Evolutionary conservation across 306 rosid species (phyloP).

Genomic region (Arachis hypogaea): DNA sequence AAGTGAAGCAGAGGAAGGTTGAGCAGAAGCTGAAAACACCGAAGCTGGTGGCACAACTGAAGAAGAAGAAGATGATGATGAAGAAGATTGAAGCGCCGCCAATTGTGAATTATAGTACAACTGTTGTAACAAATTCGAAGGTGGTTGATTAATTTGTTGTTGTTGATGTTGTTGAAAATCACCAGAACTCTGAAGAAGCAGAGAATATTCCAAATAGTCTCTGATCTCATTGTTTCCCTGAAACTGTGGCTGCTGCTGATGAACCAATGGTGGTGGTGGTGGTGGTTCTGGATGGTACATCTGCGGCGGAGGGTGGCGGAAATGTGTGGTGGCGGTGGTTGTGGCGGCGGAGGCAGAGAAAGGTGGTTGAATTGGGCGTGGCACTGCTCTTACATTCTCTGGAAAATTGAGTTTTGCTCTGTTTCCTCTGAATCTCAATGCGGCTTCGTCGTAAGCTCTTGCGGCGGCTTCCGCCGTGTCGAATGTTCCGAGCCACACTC

Average conservation of each 20-base stretch:
- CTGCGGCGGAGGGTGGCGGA: background rate
- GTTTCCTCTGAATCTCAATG: slow-evolving; percentile 88
- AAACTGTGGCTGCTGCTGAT: slow-evolving; percentile 23
- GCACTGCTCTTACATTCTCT: slow-evolving; percentile 65
- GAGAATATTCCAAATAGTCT: slow-evolving; percentile 75
- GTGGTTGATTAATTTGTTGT: slow-evolving; percentile 27
- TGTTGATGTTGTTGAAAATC: slow-evolving; percentile 52
- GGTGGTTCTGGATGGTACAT: background rate
- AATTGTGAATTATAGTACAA: slow-evolving; percentile 62
- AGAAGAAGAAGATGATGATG: slow-evolving; percentile 43
- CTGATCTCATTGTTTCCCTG: slow-evolving; percentile 48
- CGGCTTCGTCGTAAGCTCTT: slow-evolving; percentile 92
- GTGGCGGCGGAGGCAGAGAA: slow-evolving; percentile 1
- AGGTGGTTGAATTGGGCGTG: slow-evolving; percentile 38
- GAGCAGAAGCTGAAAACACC: slow-evolving; percentile 38
- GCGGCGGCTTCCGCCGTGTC: slow-evolving; percentile 98
- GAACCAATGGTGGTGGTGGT: slow-evolving; percentile 30
- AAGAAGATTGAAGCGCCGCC: slow-evolving; percentile 54
- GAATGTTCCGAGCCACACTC: slow-evolving; percentile 98
- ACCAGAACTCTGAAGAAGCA: slow-evolving; percentile 67
- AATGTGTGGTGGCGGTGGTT: slow-evolving; percentile 29
- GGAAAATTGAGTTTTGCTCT: slow-evolving; percentile 96
- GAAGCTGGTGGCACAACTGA: slow-evolving; percentile 40
- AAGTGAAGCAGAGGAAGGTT: slow-evolving; percentile 58
- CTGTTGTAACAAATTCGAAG: slow-evolving; percentile 57